Evolutionary conservation across 2,329 filamentous ascomycete genomes (phyloP).

Genomic region (Fusarium palustre): DNA sequence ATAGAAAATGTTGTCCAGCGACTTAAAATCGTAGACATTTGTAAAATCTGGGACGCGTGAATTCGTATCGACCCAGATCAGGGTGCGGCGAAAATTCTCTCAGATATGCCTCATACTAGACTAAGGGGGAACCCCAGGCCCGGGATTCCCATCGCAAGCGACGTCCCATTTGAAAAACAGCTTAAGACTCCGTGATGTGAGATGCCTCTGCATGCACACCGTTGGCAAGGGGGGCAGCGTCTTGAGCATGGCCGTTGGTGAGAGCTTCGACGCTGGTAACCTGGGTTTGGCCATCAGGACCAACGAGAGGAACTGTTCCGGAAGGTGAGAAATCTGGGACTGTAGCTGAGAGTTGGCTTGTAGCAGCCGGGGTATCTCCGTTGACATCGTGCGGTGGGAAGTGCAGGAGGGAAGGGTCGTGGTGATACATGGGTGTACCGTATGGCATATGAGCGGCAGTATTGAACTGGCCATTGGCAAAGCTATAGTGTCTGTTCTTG

Average conservation of each 20-base stretch:
- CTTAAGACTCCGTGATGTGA: conserved; percentile 32
- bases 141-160: conserved; percentile 14
- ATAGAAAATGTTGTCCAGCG: conserved; percentile 22
- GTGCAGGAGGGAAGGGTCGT: conserved; percentile 48
- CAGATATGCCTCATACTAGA: conserved; percentile 10
- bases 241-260: conserved; percentile 41
- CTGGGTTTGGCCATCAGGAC: conserved; percentile 26
- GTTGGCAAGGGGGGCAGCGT: conserved; percentile 42
- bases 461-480: conserved; percentile 48
- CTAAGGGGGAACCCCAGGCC: neutral
- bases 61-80: conserved; percentile 32
- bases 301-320: conserved; percentile 37
- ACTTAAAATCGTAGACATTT: conserved; percentile 40
- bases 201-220: conserved; percentile 45
- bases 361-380: conserved; percentile 43
- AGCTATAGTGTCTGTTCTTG: conserved; percentile 51
- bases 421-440: conserved; percentile 49
- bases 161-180: conserved; percentile 4
- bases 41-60: conserved; percentile 35
- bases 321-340: conserved; percentile 57
- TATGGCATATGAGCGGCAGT: conserved; percentile 51
- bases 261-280: conserved; percentile 22
- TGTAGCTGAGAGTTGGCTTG: conserved; percentile 54
- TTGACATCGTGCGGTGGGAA: conserved; percentile 55
- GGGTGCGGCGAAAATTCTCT: conserved; percentile 20